Evolutionary conservation across 257 asterid species (phyloP).

Genomic region (Penstemon barbatus): DNA sequence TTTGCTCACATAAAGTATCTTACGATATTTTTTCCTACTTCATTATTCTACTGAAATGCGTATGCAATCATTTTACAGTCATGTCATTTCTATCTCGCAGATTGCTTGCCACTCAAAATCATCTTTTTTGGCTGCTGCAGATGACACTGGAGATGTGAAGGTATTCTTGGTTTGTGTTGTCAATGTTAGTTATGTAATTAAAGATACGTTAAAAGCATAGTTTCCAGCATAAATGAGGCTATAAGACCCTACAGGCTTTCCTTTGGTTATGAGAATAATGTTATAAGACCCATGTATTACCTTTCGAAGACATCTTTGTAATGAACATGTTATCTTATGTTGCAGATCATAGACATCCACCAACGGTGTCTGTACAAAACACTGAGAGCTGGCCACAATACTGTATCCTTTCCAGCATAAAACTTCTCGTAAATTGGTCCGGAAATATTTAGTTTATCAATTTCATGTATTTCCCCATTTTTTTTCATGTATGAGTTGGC

Average conservation of each 20-base stretch:
- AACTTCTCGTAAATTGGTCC: conserved; percentile 12
- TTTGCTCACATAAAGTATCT: background rate
- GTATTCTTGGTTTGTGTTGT: conserved; percentile 36
- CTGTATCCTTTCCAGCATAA: conserved; percentile 58
- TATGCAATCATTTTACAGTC: background rate
- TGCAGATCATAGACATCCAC: conserved; percentile 80
- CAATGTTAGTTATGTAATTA: background rate
- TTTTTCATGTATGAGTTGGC: conserved; percentile 31
- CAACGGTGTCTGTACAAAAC: conserved; percentile 79
- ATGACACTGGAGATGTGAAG: conserved; percentile 96
- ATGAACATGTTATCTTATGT: conserved; percentile 28
- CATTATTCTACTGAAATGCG: background rate
- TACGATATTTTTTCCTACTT: background rate
- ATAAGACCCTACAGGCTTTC: background rate
- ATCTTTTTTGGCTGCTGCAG: conserved; percentile 89
- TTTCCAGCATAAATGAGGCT: background rate
- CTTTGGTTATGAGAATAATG: background rate
- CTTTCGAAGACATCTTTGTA: background rate
- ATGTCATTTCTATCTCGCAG: conserved; percentile 41
- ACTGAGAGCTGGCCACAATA: conserved; percentile 84
- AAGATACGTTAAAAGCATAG: background rate
- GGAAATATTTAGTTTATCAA: conserved; percentile 6
- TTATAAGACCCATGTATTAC: conserved; percentile 1
- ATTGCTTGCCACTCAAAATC: conserved; percentile 78
- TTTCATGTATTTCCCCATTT: conserved; percentile 16